Evolutionary conservation across 441 rosid species (phyloP).

Genomic region (Pelargonium australe): DNA sequence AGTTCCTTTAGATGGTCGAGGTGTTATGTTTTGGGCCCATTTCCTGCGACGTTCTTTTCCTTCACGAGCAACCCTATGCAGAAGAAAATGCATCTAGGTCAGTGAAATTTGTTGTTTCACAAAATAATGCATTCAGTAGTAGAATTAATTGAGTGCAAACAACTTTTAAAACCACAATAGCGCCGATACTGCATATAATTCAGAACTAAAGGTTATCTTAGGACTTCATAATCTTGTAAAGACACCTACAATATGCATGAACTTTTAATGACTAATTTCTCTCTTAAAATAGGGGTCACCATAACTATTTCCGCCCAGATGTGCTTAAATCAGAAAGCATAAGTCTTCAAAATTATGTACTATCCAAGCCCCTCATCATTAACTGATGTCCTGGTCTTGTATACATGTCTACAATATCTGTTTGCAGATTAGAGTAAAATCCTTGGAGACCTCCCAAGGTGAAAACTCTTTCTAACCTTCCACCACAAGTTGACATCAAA

Average conservation of each 20-base stretch:
- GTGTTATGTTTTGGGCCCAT: slow-evolving; percentile 62
- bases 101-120: background rate
- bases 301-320: background rate
- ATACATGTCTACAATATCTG: too few relatives aligned
- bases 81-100: background rate
- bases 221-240: background rate
- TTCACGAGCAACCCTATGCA: slow-evolving; percentile 49
- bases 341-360: background rate
- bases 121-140: background rate
- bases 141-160: background rate
- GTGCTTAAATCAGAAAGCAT: too few relatives aligned
- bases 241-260: background rate
- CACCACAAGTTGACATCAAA: too few relatives aligned
- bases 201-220: background rate
- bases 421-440: too few relatives aligned
- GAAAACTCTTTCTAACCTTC: too few relatives aligned
- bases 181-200: background rate
- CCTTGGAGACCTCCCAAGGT: too few relatives aligned
- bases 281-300: background rate
- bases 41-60: slow-evolving; percentile 63
- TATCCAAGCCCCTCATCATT: too few relatives aligned
- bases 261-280: background rate
- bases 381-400: too few relatives aligned
- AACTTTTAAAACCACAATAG: background rate
- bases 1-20: slow-evolving; percentile 29